phyloP scores from a whole-genome alignment of 371 early-diverging fungal species.

The Mortierella sp. region DNA sequence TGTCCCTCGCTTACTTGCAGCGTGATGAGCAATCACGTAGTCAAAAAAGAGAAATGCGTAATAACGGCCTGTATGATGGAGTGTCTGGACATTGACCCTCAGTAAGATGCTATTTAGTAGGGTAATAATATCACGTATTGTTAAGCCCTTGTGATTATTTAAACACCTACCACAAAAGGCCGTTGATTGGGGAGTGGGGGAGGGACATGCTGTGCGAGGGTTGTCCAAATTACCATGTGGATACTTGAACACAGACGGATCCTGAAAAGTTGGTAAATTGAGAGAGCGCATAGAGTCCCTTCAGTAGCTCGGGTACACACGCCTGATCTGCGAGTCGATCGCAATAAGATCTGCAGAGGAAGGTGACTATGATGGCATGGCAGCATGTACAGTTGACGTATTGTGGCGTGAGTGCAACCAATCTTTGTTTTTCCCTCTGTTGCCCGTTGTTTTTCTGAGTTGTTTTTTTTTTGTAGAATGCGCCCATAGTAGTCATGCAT shows the following conservation, averaged over 20 bases:
- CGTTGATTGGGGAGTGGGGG: too few relatives aligned
- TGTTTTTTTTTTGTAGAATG: too few relatives aligned
- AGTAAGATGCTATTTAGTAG: background rate
- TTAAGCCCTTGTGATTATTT: background rate
- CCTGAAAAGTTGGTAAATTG: background rate
- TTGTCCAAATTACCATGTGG: background rate
- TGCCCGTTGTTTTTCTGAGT: too few relatives aligned
- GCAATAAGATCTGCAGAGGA: background rate
- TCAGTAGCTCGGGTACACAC: background rate
- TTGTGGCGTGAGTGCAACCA: background rate
- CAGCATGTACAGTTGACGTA: background rate
- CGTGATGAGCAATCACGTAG: background rate
- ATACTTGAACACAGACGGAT: background rate
- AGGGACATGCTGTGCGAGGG: too few relatives aligned
- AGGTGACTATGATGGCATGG: background rate
- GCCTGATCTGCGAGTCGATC: background rate
- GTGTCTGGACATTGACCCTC: background rate
- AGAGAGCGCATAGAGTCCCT: background rate
- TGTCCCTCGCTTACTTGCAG: background rate
- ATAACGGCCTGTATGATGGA: background rate
- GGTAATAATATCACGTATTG: too few relatives aligned
- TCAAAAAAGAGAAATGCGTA: background rate
- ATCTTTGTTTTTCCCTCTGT: too few relatives aligned
- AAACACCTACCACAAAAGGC: too few relatives aligned
- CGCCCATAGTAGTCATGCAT: too few relatives aligned